phyloP scores from a whole-genome alignment of 768 basidiomycete genomes.

The Rhodotorula sphaerocarpa region DNA sequence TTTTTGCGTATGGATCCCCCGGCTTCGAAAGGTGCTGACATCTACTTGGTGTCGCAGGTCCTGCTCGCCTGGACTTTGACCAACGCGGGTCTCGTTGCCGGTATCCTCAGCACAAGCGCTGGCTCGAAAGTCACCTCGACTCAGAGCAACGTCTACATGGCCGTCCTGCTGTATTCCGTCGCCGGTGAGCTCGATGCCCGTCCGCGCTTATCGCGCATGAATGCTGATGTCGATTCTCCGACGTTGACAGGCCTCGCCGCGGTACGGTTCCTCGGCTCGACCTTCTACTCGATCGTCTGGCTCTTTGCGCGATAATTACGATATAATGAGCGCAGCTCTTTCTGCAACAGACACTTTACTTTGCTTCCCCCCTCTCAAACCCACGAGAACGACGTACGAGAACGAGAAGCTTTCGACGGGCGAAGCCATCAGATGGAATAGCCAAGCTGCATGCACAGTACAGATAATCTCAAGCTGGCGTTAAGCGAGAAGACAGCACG shows the following conservation, averaged over 20 bases:
- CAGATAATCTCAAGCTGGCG: neutral
- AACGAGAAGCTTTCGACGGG: too few relatives aligned
- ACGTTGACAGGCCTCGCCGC: constrained; percentile 25
- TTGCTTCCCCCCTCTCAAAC: too few relatives aligned
- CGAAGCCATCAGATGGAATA: too few relatives aligned
- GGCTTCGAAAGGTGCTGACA: too few relatives aligned
- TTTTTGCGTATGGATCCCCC: constrained; percentile 35
- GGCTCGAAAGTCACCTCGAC: constrained; percentile 21
- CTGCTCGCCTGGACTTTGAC: constrained; percentile 80
- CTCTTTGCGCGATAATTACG: constrained; percentile 12
- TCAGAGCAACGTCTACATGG: constrained; percentile 35
- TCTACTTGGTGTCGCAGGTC: constrained; percentile 47
- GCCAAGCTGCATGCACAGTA: neutral
- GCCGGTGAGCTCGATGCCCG: too few relatives aligned
- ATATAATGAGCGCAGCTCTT: too few relatives aligned
- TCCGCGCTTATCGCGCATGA: too few relatives aligned
- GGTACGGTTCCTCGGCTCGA: constrained; percentile 36
- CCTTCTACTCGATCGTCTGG: constrained; percentile 22
- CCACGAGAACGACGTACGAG: too few relatives aligned
- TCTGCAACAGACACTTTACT: too few relatives aligned
- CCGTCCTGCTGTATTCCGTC: constrained; percentile 37
- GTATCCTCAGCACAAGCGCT: constrained; percentile 33
- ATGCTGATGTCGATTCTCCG: too few relatives aligned
- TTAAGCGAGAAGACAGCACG: too few relatives aligned
- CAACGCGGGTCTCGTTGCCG: constrained; percentile 48